Evolutionary conservation across 225 moss, liverwort and hornwort genomes (phyloP), one percentile per base, ranked within the genome.

Genomic region (Thuidium tamariscinum): DNA sequence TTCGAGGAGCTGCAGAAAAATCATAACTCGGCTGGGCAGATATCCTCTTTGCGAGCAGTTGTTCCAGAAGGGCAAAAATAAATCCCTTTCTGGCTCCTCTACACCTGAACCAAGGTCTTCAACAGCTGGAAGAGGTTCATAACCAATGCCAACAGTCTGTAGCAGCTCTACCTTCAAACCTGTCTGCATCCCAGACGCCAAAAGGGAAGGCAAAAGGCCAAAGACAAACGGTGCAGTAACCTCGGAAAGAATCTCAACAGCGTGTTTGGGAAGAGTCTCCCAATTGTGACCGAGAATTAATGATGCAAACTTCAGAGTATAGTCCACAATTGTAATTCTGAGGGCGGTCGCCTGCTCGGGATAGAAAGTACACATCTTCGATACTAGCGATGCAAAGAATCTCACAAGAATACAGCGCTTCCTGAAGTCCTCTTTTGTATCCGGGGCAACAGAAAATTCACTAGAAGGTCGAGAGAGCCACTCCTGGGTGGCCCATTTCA

Each of bases 1-100:
- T 83, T 91, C 91, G 22, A 97, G 84, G 54, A 98, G 83, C 66
- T 94, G 90, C 36, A 98, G 89, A 91, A 92, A 96, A 41, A 98
- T 86, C 60, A 91, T 92, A 52, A 93, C 91, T 74, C 93, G 94
- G 46, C 98, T 90, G 20, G 94, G 87, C 44, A 93, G 74, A 67
- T 88, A 94, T 88, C 92, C 84, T 66, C 88, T 93, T 84, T 83
- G 90, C 59, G 89, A 82, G 83, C 91, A 91, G 74, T 86, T 85
- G 52, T 88, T 85, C 91, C 95, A 94, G 32, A 95, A 48, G 74
- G 92, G 89, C 76, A 95, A 80, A 74, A 82, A 87, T n/a, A 90
- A 87, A 86, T 92, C 88, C 62, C 84, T 87, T 55, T 94, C 94
- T 84, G 91, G 87, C 49, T 89, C 91, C 71, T 88, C 89, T 85